Conservation (phyloP, 164 flowering plant genomes). For the Nelumbo lutea region DNA sequence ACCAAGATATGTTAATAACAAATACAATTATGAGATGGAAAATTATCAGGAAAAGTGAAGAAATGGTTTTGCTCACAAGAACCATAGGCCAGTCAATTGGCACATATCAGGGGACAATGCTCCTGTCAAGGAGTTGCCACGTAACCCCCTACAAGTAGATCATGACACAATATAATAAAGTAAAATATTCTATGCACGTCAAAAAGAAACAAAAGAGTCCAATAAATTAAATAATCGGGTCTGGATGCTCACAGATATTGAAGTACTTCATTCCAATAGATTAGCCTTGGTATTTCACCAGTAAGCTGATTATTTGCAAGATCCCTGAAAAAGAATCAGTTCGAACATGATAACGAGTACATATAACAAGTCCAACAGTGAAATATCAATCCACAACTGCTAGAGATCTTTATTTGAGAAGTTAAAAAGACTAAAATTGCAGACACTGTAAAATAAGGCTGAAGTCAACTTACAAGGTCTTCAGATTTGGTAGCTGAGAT, state of each 20-base stretch:
- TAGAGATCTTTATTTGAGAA: no score
- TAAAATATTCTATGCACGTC: background rate
- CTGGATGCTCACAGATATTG: slow-evolving; percentile 68
- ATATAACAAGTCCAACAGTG: no score
- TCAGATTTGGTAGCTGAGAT: slow-evolving; percentile 83
- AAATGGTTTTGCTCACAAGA: slow-evolving; percentile 53
- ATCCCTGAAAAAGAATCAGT: slow-evolving; percentile 37
- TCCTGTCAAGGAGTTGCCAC: slow-evolving; percentile 76
- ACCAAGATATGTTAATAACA: background rate
- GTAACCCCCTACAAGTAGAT: slow-evolving; percentile 49
- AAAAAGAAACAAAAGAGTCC: background rate
- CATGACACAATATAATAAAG: background rate
- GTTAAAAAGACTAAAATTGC: no score
- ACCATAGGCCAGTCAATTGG: slow-evolving; percentile 93
- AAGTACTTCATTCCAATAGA: slow-evolving; percentile 93
- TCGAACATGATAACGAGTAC: no score
- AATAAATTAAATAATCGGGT: background rate
- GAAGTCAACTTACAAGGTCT: slow-evolving; percentile 53
- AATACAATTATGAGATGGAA: background rate
- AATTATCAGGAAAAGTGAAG: no score
- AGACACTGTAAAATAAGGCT: background rate
- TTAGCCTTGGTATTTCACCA: slow-evolving; percentile 82
- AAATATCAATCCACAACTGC: no score
- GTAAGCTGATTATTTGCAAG: slow-evolving; percentile 83
- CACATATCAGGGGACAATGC: slow-evolving; percentile 86